phyloP scores from a whole-genome alignment of 1,284 basidiomycete species.

The Ustilago vetiveriae region DNA sequence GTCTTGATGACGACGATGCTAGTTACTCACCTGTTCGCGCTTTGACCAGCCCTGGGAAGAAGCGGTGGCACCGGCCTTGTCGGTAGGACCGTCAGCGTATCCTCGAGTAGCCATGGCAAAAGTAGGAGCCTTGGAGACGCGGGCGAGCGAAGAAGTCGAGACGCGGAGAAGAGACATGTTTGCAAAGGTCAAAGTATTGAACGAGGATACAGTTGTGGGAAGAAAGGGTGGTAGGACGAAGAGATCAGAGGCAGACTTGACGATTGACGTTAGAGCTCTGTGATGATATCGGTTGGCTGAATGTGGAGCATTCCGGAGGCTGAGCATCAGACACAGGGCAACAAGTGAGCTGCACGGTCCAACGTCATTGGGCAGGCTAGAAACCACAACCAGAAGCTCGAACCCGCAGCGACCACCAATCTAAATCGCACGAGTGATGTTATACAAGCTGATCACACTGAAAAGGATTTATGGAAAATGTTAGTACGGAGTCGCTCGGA shows the following conservation, averaged over 20 bases:
- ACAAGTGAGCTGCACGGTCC: conserved; percentile 21
- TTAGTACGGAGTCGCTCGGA: conserved; percentile 40
- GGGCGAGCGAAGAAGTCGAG: conserved; percentile 43
- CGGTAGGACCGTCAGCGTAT: conserved; percentile 52
- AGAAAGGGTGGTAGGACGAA: neutral
- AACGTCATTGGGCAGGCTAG: conserved; percentile 35
- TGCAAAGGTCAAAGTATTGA: neutral
- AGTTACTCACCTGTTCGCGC: conserved; percentile 59
- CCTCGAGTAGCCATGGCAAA: conserved; percentile 44
- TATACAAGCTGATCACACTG: neutral
- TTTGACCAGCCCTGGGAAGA: conserved; percentile 48
- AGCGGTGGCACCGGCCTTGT: conserved; percentile 53
- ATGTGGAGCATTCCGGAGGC: conserved; percentile 19
- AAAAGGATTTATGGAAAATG: neutral
- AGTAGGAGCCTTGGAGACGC: conserved; percentile 41
- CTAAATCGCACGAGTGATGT: conserved; percentile 4
- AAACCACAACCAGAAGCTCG: no score
- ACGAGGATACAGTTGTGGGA: conserved; percentile 9
- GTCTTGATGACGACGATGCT: no score
- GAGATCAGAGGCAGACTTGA: neutral
- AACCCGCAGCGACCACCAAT: no score
- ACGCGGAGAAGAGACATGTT: conserved; percentile 52
- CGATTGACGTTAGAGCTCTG: neutral
- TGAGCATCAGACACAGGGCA: neutral
- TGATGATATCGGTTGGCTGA: neutral